Conservation (phyloP, 2,329 filamentous ascomycete genomes). For the Hypomyces rosellus region DNA sequence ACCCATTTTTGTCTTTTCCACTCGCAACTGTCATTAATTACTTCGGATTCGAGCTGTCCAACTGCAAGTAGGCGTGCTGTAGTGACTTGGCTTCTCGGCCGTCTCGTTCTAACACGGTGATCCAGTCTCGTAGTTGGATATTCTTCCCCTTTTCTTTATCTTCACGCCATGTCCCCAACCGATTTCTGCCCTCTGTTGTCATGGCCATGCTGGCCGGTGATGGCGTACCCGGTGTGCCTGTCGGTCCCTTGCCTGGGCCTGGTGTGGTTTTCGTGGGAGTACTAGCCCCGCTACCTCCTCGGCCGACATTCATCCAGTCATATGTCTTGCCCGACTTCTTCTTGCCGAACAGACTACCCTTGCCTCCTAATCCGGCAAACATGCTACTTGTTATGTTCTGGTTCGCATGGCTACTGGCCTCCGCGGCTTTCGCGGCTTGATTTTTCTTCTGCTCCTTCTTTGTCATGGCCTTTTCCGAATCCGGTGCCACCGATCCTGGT, state of each 20-base stretch:
- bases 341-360: constrained; percentile 50
- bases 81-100: constrained; percentile 59
- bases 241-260: constrained; percentile 28
- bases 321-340: constrained; percentile 63
- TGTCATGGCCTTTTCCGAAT: constrained; percentile 62
- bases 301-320: constrained; percentile 61
- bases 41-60: constrained; percentile 44
- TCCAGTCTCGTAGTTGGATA: constrained; percentile 79
- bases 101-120: constrained; percentile 73
- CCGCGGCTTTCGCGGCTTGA: constrained; percentile 67
- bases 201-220: constrained; percentile 34
- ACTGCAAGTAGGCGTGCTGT: constrained; percentile 48
- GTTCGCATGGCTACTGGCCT: constrained; percentile 71
- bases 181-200: constrained; percentile 53
- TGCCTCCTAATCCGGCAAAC: constrained; percentile 59
- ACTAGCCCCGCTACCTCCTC: constrained; percentile 46
- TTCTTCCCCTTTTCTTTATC: constrained; percentile 68
- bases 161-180: constrained; percentile 71
- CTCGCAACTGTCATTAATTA: constrained; percentile 19
- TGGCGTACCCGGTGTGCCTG: constrained; percentile 26
- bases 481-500: constrained; percentile 56
- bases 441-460: constrained; percentile 83
- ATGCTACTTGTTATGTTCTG: constrained; percentile 79
- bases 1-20: constrained; percentile 14
- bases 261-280: constrained; percentile 38